These are phyloP conservation scores for Curvularia verruculosa DNA, from an alignment of 2,329 filamentous ascomycete species.

Conservation along the genomic window DNA sequence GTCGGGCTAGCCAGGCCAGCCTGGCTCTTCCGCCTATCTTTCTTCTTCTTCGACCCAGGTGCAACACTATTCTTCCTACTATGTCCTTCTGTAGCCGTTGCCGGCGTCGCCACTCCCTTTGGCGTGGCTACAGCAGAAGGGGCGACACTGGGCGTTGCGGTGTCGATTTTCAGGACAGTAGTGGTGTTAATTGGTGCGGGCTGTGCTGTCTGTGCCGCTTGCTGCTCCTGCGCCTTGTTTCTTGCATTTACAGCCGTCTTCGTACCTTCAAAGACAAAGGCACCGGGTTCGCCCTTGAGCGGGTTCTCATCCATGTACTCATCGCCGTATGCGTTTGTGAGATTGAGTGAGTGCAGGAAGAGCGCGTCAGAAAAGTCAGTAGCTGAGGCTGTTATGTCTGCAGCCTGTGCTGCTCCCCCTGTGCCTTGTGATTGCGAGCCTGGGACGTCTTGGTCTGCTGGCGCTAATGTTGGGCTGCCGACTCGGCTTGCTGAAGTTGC, in stretches of 20 bases:
- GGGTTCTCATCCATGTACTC: constrained; percentile 71
- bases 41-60: constrained; percentile 36
- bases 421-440: constrained; percentile 29
- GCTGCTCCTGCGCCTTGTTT: constrained; percentile 44
- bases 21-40: constrained; percentile 49
- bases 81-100: constrained; percentile 21
- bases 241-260: constrained; percentile 51
- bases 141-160: constrained; percentile 30
- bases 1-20: constrained; percentile 41
- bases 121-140: constrained; percentile 42
- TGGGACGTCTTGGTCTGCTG: constrained; percentile 34
- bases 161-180: constrained; percentile 25
- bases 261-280: constrained; percentile 62
- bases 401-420: constrained; percentile 17
- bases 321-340: constrained; percentile 61
- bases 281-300: constrained; percentile 66
- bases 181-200: constrained; percentile 17
- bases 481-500: constrained; percentile 35
- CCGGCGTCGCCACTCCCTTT: constrained; percentile 29
- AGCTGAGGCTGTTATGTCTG: constrained; percentile 23
- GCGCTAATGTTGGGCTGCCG: constrained; percentile 39
- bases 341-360: constrained; percentile 55
- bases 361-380: constrained; percentile 43
- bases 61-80: constrained; percentile 36
- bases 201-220: constrained; percentile 17